Conservation (phyloP, 2,329 filamentous ascomycete genomes). For the Fusarium guadeloupense region DNA sequence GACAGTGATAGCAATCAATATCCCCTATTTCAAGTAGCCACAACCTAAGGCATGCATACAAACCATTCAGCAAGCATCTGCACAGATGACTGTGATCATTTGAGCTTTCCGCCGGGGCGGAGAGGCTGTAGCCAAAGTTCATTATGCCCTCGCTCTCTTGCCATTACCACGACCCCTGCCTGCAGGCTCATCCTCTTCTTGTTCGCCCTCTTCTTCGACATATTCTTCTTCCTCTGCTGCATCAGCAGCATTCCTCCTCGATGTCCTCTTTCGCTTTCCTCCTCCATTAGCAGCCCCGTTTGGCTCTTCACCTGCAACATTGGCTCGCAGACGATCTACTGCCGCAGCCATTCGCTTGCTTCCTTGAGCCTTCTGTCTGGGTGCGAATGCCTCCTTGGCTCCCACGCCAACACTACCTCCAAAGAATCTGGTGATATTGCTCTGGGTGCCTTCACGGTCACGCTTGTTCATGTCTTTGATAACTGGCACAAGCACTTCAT, state of each 20-base stretch:
- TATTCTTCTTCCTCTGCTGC: slow-evolving; percentile 30
- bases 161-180: slow-evolving; percentile 18
- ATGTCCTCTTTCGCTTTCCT: slow-evolving; percentile 39
- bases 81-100: background rate
- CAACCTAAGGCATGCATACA: background rate
- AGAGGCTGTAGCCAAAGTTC: background rate
- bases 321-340: slow-evolving; percentile 69
- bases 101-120: background rate
- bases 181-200: slow-evolving; percentile 9
- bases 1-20: background rate
- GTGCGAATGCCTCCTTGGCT: slow-evolving; percentile 73
- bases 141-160: slow-evolving; percentile 36
- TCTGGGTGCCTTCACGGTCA: slow-evolving; percentile 89
- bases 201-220: slow-evolving; percentile 24
- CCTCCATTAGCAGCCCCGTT: slow-evolving; percentile 5
- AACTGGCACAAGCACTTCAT: slow-evolving; percentile 94
- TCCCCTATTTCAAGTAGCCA: background rate
- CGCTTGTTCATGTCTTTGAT: slow-evolving; percentile 94
- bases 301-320: slow-evolving; percentile 36
- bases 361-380: slow-evolving; percentile 69
- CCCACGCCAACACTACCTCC: slow-evolving; percentile 77
- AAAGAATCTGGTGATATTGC: slow-evolving; percentile 95
- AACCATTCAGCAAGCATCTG: background rate
- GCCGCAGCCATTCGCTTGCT: slow-evolving; percentile 81
- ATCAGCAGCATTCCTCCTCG: slow-evolving; percentile 26